phyloP scores from a whole-genome alignment of 179 eudicot genomes.

The Carnegiea gigantea region DNA sequence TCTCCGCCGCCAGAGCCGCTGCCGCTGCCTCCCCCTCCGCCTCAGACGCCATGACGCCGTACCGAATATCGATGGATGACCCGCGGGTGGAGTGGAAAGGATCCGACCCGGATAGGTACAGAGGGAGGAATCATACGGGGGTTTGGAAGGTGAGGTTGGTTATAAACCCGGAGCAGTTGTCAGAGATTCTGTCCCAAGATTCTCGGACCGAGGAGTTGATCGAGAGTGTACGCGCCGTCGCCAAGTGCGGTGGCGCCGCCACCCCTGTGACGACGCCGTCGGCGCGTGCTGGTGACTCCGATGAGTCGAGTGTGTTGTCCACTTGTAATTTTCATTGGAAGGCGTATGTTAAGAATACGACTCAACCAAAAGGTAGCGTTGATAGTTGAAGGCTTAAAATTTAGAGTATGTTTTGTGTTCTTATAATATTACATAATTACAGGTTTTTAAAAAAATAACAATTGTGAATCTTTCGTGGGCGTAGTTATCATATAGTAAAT shows the following conservation, averaged over 20 bases:
- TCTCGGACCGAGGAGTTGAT: constrained; percentile 49
- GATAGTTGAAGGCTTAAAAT: background rate
- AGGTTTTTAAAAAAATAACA: background rate
- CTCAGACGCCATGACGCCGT: constrained; percentile 22
- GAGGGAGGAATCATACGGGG: constrained; percentile 17
- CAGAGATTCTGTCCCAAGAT: constrained; percentile 52
- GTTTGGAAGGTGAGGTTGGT: constrained; percentile 63
- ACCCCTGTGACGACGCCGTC: constrained; percentile 2
- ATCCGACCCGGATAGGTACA: constrained; percentile 30
- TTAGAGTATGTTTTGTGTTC: background rate
- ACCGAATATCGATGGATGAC: constrained; percentile 44
- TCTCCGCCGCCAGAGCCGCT: constrained; percentile 17
- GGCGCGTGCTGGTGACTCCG: constrained; percentile 16
- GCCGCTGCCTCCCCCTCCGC: constrained; percentile 43
- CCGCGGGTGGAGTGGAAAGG: constrained; percentile 17
- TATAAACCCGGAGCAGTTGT: constrained; percentile 52
- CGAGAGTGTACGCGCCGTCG: constrained; percentile 54
- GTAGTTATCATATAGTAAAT: background rate
- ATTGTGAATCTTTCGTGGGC: background rate
- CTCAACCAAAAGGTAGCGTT: background rate
- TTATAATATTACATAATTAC: background rate
- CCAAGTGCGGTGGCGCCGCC: constrained; percentile 40
- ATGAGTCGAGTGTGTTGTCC: constrained; percentile 22
- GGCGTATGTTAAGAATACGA: background rate
- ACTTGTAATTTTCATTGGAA: constrained; percentile 23